Percentiles rank a stretch among this genome's conserved stretches.
Conservation (phyloP, 2,329 filamentous ascomycete species). For the Monosporascus cannonballus region DNA sequence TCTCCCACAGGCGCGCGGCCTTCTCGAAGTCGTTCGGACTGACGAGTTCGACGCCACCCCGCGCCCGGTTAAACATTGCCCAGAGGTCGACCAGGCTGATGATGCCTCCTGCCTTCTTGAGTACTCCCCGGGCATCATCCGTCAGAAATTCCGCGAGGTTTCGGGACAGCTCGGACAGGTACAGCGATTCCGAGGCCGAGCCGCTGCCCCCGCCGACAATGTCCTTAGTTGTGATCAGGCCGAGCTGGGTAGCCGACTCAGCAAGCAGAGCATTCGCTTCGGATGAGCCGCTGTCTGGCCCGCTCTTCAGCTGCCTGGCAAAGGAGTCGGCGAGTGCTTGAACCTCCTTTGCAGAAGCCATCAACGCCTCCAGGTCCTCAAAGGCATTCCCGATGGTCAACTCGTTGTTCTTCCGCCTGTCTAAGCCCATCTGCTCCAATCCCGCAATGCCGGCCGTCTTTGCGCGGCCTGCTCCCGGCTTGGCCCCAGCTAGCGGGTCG, state of each 20-base stretch:
- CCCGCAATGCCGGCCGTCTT: constrained; percentile 86
- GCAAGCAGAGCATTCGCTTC: constrained; percentile 72
- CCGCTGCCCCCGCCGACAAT: constrained; percentile 73
- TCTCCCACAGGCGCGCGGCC: constrained; percentile 83
- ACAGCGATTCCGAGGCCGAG: constrained; percentile 65
- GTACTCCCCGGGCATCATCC: constrained; percentile 72
- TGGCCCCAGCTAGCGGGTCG: constrained; percentile 21
- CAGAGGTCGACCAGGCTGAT: constrained; percentile 86
- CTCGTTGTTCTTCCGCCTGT: constrained; percentile 88
- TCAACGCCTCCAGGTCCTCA: constrained; percentile 90
- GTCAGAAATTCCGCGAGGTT: constrained; percentile 86
- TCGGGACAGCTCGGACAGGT: constrained; percentile 78
- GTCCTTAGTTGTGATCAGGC: constrained; percentile 89
- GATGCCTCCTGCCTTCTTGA: constrained; percentile 77
- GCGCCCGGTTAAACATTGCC: constrained; percentile 89
- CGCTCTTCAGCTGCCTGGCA: constrained; percentile 57
- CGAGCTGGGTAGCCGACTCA: constrained; percentile 76
- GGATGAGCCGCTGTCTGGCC: constrained; percentile 50
- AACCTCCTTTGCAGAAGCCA: constrained; percentile 96
- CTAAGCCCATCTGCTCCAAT: constrained; percentile 77
- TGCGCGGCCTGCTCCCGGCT: constrained; percentile 26
- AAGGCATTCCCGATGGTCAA: constrained; percentile 89
- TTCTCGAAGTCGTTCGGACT: constrained; percentile 89
- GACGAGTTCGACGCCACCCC: constrained; percentile 89
- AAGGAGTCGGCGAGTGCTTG: constrained; percentile 89